Base-by-base conservation (phyloP, 2,329 filamentous ascomycete species). In the Neurospora sp. region DNA sequence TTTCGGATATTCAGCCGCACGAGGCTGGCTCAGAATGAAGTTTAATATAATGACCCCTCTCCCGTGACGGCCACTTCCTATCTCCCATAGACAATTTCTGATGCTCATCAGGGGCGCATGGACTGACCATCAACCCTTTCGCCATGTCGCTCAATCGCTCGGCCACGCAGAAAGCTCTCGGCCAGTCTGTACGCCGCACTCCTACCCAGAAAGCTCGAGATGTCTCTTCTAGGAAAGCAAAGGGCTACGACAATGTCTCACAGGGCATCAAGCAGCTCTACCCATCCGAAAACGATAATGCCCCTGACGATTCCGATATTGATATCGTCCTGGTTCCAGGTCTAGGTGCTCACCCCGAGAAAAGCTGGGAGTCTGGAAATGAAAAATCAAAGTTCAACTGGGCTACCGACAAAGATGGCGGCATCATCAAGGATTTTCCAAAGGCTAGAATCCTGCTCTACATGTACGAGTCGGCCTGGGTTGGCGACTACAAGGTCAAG, bases 321-420 rank as follows among this genome's bases (percentile, higher is more conserved):
- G 23, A 58, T 28, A 43, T 71, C 67, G 68, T 71, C 40, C 68
- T 69, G 13, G 68, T 71, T 8, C 70, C 68, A 5, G 70, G 70
- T 15, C 67, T 71, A 7, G 70, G 68, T 5, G 70, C 70, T 38
- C 67, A 71, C 40, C 70, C 70, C 33, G 40, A 38, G 33, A 62
- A 66, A 62, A 68, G 66, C 46, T 70, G 69, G 23, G 70, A 58
- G 46, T 33, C 13, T 33, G 46, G 19, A 58, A 33, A 33, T 33
- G 33, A 66, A 42, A 58, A 36, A 39, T 39, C 19, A 2, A 39
- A 39, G 19, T 71, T 71, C 67, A 71, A 70, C 66, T 70, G 70
- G 70, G 38, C 68, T 17, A 70, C 43, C 28, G 58, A 71, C 58
- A 39, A 68, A 28, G 42, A 38, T 58, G 46, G 13, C 38, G 70